Evolutionary conservation across 306 rosid genomes (phyloP).

Genomic region (Rubus idaeus): DNA sequence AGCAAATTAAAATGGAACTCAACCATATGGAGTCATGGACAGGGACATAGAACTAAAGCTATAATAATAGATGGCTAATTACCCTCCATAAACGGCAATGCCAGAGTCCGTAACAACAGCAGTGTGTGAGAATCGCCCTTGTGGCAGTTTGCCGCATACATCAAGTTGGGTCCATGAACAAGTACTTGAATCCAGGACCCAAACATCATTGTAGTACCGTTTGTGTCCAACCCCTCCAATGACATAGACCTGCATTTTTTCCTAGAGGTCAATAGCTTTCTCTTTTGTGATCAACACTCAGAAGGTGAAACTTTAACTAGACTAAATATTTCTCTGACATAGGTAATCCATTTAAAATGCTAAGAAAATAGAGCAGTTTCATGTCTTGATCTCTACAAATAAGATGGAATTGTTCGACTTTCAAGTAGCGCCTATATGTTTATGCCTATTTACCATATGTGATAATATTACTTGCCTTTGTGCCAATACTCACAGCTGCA

Average conservation of each 20-base stretch:
- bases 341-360: neutral
- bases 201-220: constrained; percentile 75
- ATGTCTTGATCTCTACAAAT: neutral
- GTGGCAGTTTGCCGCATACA: constrained; percentile 72
- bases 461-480: constrained; percentile 55
- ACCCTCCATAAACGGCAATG: constrained; percentile 93
- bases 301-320: neutral
- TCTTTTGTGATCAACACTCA: neutral
- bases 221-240: constrained; percentile 96
- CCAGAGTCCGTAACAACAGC: constrained; percentile 71
- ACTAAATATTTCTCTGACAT: neutral
- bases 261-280: neutral
- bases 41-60: neutral
- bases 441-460: neutral
- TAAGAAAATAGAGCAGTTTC: neutral
- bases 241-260: constrained; percentile 54
- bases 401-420: neutral
- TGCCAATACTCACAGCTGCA: constrained; percentile 73
- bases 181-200: constrained; percentile 76
- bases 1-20: neutral
- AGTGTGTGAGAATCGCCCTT: constrained; percentile 91
- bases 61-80: constrained; percentile 14
- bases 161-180: constrained; percentile 81
- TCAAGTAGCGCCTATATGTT: neutral
- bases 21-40: neutral